A percentile compares a stretch with the other conserved stretches of the same genome.
Conservation (phyloP, 345 rosid species). For the Pugionium dolabratum region DNA sequence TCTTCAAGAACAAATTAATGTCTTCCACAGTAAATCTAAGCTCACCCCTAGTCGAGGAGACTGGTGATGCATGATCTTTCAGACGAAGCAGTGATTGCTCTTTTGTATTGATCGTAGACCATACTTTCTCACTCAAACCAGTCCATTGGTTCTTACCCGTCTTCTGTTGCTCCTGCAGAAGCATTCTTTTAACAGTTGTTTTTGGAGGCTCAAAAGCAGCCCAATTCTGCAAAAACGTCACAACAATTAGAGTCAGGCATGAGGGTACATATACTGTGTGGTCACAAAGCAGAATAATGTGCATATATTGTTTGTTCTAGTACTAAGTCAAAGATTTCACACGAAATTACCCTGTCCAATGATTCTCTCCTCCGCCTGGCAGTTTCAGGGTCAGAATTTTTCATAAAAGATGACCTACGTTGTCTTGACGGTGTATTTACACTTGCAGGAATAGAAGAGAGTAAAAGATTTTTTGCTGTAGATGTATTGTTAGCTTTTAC, state of each 20-base stretch:
- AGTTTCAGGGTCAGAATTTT: slow-evolving; percentile 70
- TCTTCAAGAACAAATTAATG: slow-evolving; percentile 20
- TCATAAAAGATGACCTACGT: slow-evolving; percentile 56
- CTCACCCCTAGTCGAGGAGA: slow-evolving; percentile 59
- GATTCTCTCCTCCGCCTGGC: slow-evolving; percentile 92
- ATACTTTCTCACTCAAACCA: slow-evolving; percentile 44
- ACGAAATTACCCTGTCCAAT: slow-evolving; percentile 61
- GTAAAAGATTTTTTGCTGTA: slow-evolving; percentile 46
- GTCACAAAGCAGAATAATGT: too few relatives aligned
- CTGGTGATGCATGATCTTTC: slow-evolving; percentile 48
- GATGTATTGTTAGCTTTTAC: slow-evolving; percentile 47
- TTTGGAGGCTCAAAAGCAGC: slow-evolving; percentile 85
- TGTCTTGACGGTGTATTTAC: slow-evolving; percentile 59
- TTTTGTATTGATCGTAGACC: slow-evolving; percentile 33
- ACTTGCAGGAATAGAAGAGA: slow-evolving; percentile 60
- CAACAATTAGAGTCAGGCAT: slow-evolving; percentile 11
- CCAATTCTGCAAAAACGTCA: slow-evolving; percentile 66
- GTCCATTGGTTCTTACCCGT: slow-evolving; percentile 45
- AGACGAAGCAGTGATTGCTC: slow-evolving; percentile 44
- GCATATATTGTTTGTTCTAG: slow-evolving; percentile 3
- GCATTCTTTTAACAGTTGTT: slow-evolving; percentile 87
- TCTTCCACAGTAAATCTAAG: slow-evolving; percentile 24
- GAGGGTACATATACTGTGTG: not conserved
- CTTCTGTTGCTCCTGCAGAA: slow-evolving; percentile 61
- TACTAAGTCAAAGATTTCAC: slow-evolving; percentile 15